phyloP scores from a whole-genome alignment of 2,329 filamentous ascomycete genomes.

The Diplodia corticola region DNA sequence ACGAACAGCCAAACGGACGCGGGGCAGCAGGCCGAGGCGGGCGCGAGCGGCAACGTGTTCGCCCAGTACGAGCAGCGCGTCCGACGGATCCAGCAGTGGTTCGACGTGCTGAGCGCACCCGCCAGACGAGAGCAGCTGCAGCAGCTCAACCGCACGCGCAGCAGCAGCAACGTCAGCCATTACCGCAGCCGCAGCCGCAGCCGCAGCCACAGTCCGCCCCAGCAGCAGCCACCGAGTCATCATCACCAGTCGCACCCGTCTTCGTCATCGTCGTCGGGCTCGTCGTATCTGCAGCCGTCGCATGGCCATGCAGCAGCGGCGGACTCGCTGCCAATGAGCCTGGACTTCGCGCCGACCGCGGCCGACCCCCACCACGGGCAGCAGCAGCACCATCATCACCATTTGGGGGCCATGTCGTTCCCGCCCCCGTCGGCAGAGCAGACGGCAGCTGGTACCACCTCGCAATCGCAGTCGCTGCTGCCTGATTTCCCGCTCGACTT shows the following conservation, averaged over 20 bases:
- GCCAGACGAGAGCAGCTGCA: neutral
- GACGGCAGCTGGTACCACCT: neutral
- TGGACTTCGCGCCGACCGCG: neutral
- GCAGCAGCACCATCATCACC: neutral
- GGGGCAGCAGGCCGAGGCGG: conserved; percentile 26
- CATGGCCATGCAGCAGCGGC: neutral
- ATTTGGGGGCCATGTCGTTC: neutral
- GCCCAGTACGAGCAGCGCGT: conserved; percentile 32
- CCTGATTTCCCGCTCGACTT: neutral
- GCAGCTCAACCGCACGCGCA: neutral
- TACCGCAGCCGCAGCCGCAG: neutral
- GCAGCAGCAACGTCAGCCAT: neutral
- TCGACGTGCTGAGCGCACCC: conserved; percentile 30
- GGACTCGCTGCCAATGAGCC: neutral
- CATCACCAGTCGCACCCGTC: neutral
- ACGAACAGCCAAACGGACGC: neutral
- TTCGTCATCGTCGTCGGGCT: neutral
- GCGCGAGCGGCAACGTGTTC: conserved; percentile 32
- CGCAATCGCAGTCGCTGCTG: neutral
- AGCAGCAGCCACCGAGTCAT: neutral
- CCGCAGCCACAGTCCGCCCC: neutral
- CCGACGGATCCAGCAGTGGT: conserved; percentile 34
- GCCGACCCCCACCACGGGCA: neutral
- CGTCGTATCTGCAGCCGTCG: neutral
- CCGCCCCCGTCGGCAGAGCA: neutral